Conservation (phyloP, 331 rosid species). For the Rhamnella rubrinervis region DNA sequence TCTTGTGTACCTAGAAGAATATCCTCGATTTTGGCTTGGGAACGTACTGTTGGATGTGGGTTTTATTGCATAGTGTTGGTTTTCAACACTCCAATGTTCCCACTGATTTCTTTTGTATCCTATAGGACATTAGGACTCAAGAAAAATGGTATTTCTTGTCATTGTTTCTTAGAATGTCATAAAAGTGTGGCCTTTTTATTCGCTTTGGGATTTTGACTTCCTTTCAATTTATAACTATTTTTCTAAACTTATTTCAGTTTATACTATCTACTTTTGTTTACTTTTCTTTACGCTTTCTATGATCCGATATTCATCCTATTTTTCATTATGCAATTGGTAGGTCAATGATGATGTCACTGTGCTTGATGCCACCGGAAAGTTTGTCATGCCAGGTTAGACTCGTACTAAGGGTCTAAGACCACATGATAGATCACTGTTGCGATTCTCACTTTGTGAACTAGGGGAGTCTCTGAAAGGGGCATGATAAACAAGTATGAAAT, state of each 20-base stretch:
- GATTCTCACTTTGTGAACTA: background rate
- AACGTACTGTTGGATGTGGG: background rate
- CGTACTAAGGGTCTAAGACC: constrained; percentile 4
- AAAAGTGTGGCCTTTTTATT: too few relatives aligned
- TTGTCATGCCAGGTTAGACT: constrained; percentile 84
- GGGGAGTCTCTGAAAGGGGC: constrained; percentile 2
- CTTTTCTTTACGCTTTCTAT: constrained; percentile 2
- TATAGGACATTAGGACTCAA: background rate
- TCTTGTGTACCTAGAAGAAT: too few relatives aligned
- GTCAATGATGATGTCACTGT: constrained; percentile 74
- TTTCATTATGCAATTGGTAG: constrained; percentile 33
- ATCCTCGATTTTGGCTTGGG: too few relatives aligned
- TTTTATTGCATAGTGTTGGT: background rate
- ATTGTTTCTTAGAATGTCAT: background rate
- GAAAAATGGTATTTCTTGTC: background rate
- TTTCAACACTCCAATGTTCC: background rate
- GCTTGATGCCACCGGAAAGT: constrained; percentile 81
- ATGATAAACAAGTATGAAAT: background rate
- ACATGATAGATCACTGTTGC: background rate
- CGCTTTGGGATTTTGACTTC: too few relatives aligned
- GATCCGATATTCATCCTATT: constrained; percentile 6
- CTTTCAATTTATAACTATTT: too few relatives aligned
- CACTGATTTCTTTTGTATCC: background rate
- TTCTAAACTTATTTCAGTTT: background rate
- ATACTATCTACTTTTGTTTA: background rate